These are phyloP conservation scores for Pythium pyrilobum DNA, from an alignment of 352 stramenopile genomes.

Conservation along the genomic window DNA sequence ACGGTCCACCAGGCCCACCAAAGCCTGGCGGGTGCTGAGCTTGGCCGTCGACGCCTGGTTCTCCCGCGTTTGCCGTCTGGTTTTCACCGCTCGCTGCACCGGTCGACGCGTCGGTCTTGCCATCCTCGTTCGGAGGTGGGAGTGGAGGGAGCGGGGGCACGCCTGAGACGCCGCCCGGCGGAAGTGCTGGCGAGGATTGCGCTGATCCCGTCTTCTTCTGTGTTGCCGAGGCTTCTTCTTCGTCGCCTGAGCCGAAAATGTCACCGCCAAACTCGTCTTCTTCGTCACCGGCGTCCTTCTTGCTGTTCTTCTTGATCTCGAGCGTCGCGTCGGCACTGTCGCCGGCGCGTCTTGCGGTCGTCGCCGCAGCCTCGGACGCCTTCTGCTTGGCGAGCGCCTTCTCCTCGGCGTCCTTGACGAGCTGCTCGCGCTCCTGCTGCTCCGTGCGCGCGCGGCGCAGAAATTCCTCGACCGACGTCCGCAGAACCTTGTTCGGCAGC, in stretches of 20 bases:
- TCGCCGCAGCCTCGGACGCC: constrained; percentile 49
- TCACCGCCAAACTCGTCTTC: constrained; percentile 85
- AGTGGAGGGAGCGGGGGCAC: constrained; percentile 32
- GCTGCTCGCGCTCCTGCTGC: constrained; percentile 77
- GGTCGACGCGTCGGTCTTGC: neutral
- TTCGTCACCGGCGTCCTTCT: constrained; percentile 62
- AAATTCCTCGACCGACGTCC: constrained; percentile 83
- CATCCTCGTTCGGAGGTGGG: constrained; percentile 12
- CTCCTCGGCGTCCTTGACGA: constrained; percentile 82
- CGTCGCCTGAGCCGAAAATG: constrained; percentile 70
- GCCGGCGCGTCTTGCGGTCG: constrained; percentile 40
- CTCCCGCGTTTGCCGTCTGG: neutral
- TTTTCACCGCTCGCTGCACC: constrained; percentile 3
- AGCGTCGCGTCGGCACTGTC: constrained; percentile 79
- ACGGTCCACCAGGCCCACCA: constrained; percentile 14
- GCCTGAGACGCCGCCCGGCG: neutral
- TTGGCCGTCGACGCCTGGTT: neutral
- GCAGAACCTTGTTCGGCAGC: constrained; percentile 75
- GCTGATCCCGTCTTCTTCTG: constrained; percentile 14
- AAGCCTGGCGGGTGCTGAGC: constrained; percentile 8
- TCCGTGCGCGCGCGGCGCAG: constrained; percentile 67
- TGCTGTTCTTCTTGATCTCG: constrained; percentile 78
- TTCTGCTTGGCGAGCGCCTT: constrained; percentile 80
- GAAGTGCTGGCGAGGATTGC: constrained; percentile 18
- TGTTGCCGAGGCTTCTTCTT: constrained; percentile 32